Evolutionary conservation across 441 rosid species (phyloP).

Genomic region (Syzygium syzygioides): DNA sequence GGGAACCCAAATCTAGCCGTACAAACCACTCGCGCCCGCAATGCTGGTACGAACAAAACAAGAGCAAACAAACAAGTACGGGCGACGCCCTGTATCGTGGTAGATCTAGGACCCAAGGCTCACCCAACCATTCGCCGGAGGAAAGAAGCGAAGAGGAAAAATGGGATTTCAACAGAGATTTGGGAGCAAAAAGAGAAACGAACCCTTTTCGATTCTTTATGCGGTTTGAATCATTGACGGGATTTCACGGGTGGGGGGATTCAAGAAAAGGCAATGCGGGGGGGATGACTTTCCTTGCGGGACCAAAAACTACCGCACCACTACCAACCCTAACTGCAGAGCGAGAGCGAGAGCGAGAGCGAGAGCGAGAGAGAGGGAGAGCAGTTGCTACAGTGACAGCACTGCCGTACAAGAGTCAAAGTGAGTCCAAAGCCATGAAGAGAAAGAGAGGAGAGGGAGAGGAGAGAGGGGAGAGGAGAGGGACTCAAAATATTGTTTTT

Average conservation of each 20-base stretch:
- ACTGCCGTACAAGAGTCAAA: constrained; percentile 4
- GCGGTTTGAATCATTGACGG: neutral
- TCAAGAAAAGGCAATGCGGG: neutral
- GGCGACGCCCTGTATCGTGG: neutral
- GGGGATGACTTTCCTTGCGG: neutral
- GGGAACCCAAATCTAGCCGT: neutral
- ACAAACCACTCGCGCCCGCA: neutral
- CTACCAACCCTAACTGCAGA: constrained; percentile 12
- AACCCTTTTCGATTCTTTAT: neutral
- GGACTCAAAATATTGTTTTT: neutral
- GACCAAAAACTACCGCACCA: neutral
- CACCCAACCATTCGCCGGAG: neutral
- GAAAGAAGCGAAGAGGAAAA: neutral
- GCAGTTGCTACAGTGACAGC: neutral
- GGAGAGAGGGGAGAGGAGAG: neutral
- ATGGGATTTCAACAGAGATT: neutral
- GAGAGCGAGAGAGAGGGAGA: neutral
- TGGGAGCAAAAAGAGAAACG: neutral
- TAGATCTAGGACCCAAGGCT: constrained; percentile 7
- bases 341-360: neutral
- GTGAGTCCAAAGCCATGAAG: neutral
- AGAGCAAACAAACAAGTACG: neutral
- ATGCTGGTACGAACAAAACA: neutral
- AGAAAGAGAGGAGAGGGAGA: constrained; percentile 1
- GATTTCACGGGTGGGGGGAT: neutral